Conservation (phyloP, 108 stramenopile species). For the Pseudonitzschia multiseries region DNA sequence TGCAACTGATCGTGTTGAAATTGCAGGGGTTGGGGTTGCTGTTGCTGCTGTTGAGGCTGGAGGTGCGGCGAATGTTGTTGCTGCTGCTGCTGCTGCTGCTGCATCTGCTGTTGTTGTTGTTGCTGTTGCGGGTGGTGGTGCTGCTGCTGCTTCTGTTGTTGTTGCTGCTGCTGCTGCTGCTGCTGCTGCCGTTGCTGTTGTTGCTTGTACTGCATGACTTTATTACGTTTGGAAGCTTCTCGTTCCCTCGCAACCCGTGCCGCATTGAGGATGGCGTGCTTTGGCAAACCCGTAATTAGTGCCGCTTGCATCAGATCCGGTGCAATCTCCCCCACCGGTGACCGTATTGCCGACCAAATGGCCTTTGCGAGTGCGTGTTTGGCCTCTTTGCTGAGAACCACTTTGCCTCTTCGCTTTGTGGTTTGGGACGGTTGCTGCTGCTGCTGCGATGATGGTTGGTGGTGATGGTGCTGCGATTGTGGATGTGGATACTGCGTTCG, state of each 20-base stretch:
- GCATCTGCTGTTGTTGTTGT: conserved; percentile 30
- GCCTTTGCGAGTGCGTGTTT: conserved; percentile 74
- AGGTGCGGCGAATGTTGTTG: conserved; percentile 20
- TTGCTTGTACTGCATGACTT: conserved; percentile 44
- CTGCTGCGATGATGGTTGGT: conserved; percentile 39
- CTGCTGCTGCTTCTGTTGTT: conserved; percentile 31
- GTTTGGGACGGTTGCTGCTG: conserved; percentile 12
- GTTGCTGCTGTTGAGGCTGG: conserved; percentile 20
- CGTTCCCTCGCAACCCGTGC: conserved; percentile 72
- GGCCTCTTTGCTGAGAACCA: conserved; percentile 65
- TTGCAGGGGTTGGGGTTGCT: conserved; percentile 19
- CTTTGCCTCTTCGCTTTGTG: conserved; percentile 27
- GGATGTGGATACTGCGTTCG: conserved; percentile 16
- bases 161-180: conserved; percentile 29
- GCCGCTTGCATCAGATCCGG: conserved; percentile 65
- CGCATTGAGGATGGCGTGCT: conserved; percentile 81
- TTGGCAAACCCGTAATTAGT: conserved; percentile 64
- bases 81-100: conserved; percentile 22
- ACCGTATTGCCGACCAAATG: conserved; percentile 77
- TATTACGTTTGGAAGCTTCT: conserved; percentile 49
- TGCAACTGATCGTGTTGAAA: conserved; percentile 9
- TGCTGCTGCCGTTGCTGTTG: conserved; percentile 28
- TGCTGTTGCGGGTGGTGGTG: conserved; percentile 15
- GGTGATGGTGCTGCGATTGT: conserved; percentile 19
- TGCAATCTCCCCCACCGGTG: conserved; percentile 64